These are phyloP conservation scores for Trichoderma arundinaceum DNA, from an alignment of 2,329 filamentous ascomycete genomes.

Conservation along the genomic window DNA sequence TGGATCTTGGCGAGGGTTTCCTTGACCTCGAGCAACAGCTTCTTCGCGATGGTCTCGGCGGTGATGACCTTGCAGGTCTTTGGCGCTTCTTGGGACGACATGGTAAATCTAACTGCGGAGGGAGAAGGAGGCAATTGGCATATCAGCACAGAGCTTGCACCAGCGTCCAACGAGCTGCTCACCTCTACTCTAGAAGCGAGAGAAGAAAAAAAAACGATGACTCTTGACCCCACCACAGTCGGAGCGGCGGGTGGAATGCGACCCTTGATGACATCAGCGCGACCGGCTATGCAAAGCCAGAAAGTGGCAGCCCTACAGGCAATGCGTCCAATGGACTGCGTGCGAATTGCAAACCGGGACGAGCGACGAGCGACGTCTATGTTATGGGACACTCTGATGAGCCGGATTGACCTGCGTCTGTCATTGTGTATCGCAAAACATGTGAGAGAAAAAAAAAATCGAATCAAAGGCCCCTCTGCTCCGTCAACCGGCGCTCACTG, in stretches of 20 bases:
- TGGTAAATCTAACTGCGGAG: conserved; percentile 31
- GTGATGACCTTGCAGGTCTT: conserved; percentile 92
- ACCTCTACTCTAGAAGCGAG: conserved; percentile 1
- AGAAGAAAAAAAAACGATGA: conserved; percentile 12
- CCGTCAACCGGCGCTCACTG: conserved; percentile 32
- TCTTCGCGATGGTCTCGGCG: conserved; percentile 84
- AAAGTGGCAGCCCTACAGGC: neutral
- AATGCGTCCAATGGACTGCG: neutral
- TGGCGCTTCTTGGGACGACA: conserved; percentile 49
- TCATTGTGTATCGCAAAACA: conserved; percentile 20
- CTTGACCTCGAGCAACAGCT: conserved; percentile 76
- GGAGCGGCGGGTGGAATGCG: conserved; percentile 9
- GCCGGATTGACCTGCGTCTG: neutral
- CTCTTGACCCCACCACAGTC: conserved; percentile 30
- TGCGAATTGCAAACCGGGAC: neutral
- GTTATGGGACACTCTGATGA: conserved; percentile 7
- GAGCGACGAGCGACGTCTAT: neutral
- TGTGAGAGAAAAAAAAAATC: conserved; percentile 26
- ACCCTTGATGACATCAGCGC: conserved; percentile 30
- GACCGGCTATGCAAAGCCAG: neutral
- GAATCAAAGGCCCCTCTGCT: conserved; percentile 22
- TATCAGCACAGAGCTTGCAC: neutral
- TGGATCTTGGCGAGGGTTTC: conserved; percentile 75
- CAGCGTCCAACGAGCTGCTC: neutral
- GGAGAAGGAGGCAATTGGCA: neutral